Evolutionary conservation across 352 stramenopile species (phyloP).

Genomic region (Phytophthora uliginosa): DNA sequence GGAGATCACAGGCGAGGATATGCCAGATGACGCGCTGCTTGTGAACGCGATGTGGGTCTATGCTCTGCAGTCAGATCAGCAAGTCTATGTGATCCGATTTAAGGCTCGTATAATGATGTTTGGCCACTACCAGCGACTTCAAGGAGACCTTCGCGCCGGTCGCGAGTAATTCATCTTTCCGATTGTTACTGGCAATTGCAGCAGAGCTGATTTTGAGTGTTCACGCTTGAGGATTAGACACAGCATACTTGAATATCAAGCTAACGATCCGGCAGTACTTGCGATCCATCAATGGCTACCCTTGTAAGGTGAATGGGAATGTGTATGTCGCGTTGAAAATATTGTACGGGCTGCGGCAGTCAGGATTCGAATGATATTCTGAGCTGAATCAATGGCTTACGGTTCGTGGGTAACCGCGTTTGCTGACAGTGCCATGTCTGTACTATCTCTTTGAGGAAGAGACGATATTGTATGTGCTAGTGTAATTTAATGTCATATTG

Average conservation of each 20-base stretch:
- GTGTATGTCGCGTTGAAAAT: too few species aligned
- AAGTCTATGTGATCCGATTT: background rate
- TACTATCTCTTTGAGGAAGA: constrained; percentile 15
- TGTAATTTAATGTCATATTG: constrained; percentile 1
- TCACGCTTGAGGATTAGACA: too few species aligned
- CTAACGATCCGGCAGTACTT: background rate
- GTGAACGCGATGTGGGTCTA: background rate
- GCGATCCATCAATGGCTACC: too few species aligned
- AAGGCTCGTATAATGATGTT: too few species aligned
- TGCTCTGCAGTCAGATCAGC: background rate
- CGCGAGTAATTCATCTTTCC: too few species aligned
- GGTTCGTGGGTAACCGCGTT: background rate
- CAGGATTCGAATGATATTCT: background rate
- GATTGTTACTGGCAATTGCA: too few species aligned
- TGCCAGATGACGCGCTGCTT: background rate
- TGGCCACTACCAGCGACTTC: too few species aligned
- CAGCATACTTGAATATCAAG: too few species aligned
- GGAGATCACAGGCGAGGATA: background rate
- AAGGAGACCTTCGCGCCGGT: too few species aligned
- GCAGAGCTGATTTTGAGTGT: too few species aligned
- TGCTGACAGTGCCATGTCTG: constrained; percentile 7
- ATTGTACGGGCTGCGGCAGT: background rate
- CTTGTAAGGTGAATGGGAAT: too few species aligned
- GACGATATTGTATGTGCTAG: constrained; percentile 2
- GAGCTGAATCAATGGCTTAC: constrained; percentile 11